Evolutionary conservation across 208 protist species (phyloP), one percentile per base, ranked within the genome.

Genomic region (Leishmania aethiopica): DNA sequence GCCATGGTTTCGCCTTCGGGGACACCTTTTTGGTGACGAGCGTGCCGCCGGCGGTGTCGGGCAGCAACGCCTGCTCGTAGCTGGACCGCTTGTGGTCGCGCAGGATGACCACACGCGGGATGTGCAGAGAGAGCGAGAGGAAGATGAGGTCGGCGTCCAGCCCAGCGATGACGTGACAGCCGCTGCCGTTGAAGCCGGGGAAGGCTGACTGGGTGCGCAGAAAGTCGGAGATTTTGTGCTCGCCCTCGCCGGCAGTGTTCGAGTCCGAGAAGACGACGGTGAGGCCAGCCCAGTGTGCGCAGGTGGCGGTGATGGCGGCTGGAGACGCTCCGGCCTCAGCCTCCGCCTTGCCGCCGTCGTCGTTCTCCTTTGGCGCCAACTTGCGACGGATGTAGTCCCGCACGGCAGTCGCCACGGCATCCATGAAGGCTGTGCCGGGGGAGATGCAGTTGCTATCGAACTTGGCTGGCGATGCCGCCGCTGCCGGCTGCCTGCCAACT

Each of bases 131-230:
- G 1, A 99, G 91, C 5, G 94, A 85, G 28, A 99, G 91, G 90
- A 99, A 99, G 81, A 99, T 99, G 25, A 99, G 89, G 89, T 99
- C 99, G 1, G 99, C 99, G 87, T 99, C 99, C 13, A 99, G 89
- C 37, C 99, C 99, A 72, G 99, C 99, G n/a, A 99, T 92, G 35
- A 97, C 95, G 89, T 99, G 99, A 10, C 86, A 80, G 28, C 94
- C 97, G 25, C 62, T 88, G 40, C 89, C 87, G 75, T 91, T 91
- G 35, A 94, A 95, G 4, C 92, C 91, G 6, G 89, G 55, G 77
- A 96, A 94, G 19, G 88, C 92, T 19, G 91, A 89, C 88, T 98
- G 94, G 8, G 84, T 91, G 60, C 97, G 89, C 10, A 99, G 74
- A 73, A 98, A 99, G 77, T 98, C 89, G 17, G 97, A 84, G 25